Evolutionary conservation across 768 basidiomycete genomes (phyloP).

Genomic region (Boletus huronensis): DNA sequence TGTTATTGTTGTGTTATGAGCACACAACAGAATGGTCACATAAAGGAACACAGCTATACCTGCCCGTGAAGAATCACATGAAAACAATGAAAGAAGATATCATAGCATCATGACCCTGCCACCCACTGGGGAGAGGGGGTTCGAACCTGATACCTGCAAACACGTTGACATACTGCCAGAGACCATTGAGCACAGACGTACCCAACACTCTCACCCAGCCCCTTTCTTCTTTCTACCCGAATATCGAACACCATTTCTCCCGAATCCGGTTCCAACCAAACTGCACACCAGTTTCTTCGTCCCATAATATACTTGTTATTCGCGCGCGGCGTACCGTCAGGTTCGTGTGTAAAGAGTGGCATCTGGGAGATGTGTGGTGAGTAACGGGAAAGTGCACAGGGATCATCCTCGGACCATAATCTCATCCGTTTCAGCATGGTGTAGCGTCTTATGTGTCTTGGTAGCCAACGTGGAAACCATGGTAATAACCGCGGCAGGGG

Average conservation of each 20-base stretch:
- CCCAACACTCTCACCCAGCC: slow-evolving; percentile 77
- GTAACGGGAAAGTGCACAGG: not conserved
- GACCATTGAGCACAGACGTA: slow-evolving; percentile 33
- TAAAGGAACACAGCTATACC: not conserved
- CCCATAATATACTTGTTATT: slow-evolving; percentile 86
- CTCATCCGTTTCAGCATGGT: slow-evolving; percentile 81
- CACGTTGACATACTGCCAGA: not conserved
- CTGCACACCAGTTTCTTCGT: slow-evolving; percentile 81
- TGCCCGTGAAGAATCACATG: not conserved
- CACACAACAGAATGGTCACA: not conserved
- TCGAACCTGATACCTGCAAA: slow-evolving; percentile 41
- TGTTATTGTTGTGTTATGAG: not conserved
- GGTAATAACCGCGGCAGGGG: slow-evolving; percentile 67
- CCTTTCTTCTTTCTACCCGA: slow-evolving; percentile 82
- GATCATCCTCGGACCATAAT: slow-evolving; percentile 55
- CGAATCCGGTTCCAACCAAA: slow-evolving; percentile 52
- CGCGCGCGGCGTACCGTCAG: slow-evolving; percentile 62
- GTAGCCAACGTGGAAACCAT: slow-evolving; percentile 79
- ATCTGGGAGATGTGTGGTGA: slow-evolving; percentile 41
- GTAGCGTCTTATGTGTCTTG: slow-evolving; percentile 85
- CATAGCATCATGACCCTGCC: slow-evolving; percentile 15
- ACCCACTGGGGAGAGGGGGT: slow-evolving; percentile 44
- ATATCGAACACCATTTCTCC: slow-evolving; percentile 79
- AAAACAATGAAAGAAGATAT: not conserved
- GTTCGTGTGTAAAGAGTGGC: slow-evolving; percentile 72